Conservation (phyloP, 495 filamentous ascomycete genomes). For the Penicillium canariense region DNA sequence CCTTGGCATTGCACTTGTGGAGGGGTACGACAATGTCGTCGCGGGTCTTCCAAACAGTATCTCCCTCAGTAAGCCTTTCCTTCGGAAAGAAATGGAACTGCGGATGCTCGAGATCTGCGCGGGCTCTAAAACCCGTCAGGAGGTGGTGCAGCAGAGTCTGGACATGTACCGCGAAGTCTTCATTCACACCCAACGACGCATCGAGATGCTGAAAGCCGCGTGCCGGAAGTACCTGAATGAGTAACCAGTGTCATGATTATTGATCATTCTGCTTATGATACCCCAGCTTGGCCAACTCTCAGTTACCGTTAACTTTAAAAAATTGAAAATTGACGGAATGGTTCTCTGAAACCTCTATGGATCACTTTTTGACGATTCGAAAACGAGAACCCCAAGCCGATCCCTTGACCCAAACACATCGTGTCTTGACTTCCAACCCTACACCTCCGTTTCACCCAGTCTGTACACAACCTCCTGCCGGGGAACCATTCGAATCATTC, state of each 20-base stretch:
- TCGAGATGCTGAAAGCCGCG: slow-evolving; percentile 67
- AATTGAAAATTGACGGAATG: background rate
- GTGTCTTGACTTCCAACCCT: background rate
- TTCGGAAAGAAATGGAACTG: slow-evolving; percentile 95
- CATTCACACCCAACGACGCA: slow-evolving; percentile 67
- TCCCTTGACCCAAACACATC: background rate
- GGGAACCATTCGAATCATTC: background rate
- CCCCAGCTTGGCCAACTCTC: background rate
- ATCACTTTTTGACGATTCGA: background rate
- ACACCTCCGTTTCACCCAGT: background rate
- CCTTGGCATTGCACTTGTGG: slow-evolving; percentile 83
- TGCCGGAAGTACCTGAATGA: slow-evolving; percentile 50
- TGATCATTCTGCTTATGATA: background rate
- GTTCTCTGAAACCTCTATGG: background rate
- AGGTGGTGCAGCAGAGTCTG: slow-evolving; percentile 76
- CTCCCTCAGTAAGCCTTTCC: slow-evolving; percentile 92
- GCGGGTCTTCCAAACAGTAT: slow-evolving; percentile 67
- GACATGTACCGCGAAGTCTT: slow-evolving; percentile 84
- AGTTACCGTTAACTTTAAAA: background rate
- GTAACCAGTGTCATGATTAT: slow-evolving; percentile 15
- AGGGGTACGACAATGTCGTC: slow-evolving; percentile 86
- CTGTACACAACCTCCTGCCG: background rate
- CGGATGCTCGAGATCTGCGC: slow-evolving; percentile 95
- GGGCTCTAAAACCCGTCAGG: slow-evolving; percentile 68
- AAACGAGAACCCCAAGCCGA: background rate